These are phyloP conservation scores for Fraxinus floribunda DNA, from an alignment of 305 asterid genomes.

Conservation along the genomic window DNA sequence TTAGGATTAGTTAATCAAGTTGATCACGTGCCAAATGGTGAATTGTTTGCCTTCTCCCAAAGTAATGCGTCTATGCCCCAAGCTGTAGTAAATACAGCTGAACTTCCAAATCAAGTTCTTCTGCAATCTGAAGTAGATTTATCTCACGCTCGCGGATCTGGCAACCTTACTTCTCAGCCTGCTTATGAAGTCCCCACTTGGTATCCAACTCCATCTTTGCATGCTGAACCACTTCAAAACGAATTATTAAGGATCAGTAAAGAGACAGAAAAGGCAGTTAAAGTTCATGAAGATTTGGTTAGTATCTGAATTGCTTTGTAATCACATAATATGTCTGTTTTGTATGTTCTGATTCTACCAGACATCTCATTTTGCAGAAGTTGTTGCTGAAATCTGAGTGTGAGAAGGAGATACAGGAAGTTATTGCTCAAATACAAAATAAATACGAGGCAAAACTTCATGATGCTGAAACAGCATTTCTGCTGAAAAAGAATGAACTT, in stretches of 20 bases:
- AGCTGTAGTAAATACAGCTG: slow-evolving; percentile 28
- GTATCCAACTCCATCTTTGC: slow-evolving; percentile 26
- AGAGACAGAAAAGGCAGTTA: slow-evolving; percentile 40
- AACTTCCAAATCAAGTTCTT: slow-evolving; percentile 33
- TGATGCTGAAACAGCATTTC: slow-evolving; percentile 44
- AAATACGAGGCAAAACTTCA: slow-evolving; percentile 50
- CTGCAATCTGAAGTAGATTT: slow-evolving; percentile 30
- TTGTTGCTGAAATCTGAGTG: slow-evolving; percentile 43
- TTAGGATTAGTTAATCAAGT: slow-evolving; percentile 22
- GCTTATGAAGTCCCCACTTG: slow-evolving; percentile 28
- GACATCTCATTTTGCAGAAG: slow-evolving; percentile 42
- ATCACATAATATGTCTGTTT: slow-evolving; percentile 3
- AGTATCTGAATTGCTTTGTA: slow-evolving; percentile 29
- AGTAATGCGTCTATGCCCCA: slow-evolving; percentile 29
- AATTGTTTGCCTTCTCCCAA: slow-evolving; percentile 26
- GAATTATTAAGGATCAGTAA: slow-evolving; percentile 44
- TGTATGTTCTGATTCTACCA: slow-evolving; percentile 7
- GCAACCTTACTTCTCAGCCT: slow-evolving; percentile 26
- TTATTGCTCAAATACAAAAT: slow-evolving; percentile 40
- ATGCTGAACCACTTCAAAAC: slow-evolving; percentile 43
- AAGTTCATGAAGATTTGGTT: slow-evolving; percentile 47
- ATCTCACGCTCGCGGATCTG: slow-evolving; percentile 30
- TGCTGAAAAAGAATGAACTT: slow-evolving; percentile 37
- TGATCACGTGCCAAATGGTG: slow-evolving; percentile 28
- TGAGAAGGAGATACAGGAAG: slow-evolving; percentile 61